Evolutionary conservation across 2,329 filamentous ascomycete species (phyloP).

Genomic region (Fusarium kyushuense): DNA sequence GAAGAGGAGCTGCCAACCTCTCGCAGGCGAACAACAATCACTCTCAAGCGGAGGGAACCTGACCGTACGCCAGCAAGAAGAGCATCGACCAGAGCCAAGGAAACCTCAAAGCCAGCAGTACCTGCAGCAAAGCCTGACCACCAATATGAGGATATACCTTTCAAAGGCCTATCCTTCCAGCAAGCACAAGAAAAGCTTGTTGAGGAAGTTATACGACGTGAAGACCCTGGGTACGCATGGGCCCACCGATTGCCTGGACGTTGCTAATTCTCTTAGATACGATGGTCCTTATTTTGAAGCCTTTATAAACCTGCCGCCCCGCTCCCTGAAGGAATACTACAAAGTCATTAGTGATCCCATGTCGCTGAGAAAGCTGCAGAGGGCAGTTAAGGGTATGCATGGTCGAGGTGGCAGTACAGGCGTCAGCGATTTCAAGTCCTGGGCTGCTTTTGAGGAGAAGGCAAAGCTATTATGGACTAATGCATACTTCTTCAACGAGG

Average conservation of each 20-base stretch:
- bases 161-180: constrained; percentile 81
- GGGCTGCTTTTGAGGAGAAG: constrained; percentile 84
- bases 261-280: constrained; percentile 62
- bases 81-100: constrained; percentile 49
- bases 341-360: constrained; percentile 83
- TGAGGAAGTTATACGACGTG: constrained; percentile 76
- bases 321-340: constrained; percentile 86
- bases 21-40: constrained; percentile 55
- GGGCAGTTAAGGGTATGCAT: constrained; percentile 78
- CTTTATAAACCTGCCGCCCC: constrained; percentile 82
- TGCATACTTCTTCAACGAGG: constrained; percentile 90
- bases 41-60: constrained; percentile 55
- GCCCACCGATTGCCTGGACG: not conserved
- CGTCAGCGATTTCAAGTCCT: constrained; percentile 79
- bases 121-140: constrained; percentile 61
- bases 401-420: constrained; percentile 74
- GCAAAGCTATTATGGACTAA: constrained; percentile 88
- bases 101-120: constrained; percentile 53
- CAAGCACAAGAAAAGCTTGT: constrained; percentile 89
- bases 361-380: constrained; percentile 81
- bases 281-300: constrained; percentile 77
- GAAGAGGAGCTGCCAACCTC: constrained; percentile 50
- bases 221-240: constrained; percentile 69
- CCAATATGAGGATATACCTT: constrained; percentile 68
- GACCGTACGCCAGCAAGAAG: constrained; percentile 53